Conservation (phyloP, 2,329 filamentous ascomycete genomes). For the Chalaropsis ovoidea region DNA sequence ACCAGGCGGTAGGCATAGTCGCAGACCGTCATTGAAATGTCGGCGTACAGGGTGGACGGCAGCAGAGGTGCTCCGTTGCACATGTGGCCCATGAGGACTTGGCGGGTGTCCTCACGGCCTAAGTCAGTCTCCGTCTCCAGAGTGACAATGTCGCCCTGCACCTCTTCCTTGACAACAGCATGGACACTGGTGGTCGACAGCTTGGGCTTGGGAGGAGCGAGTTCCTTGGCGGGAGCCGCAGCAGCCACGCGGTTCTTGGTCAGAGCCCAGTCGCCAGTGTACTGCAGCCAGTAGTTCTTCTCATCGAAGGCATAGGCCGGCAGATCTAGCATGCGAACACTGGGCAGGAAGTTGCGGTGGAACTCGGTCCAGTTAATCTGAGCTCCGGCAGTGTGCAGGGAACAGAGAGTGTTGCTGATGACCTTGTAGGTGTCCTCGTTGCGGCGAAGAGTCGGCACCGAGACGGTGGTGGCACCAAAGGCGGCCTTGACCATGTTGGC, state of each 20-base stretch:
- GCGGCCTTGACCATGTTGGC: constrained; percentile 55
- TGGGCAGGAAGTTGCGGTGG: constrained; percentile 41
- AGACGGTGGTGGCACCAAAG: constrained; percentile 43
- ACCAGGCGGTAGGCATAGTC: constrained; percentile 55
- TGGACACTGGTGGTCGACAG: constrained; percentile 57
- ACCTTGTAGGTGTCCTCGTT: constrained; percentile 56
- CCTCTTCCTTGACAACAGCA: constrained; percentile 50
- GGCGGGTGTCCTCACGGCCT: constrained; percentile 50
- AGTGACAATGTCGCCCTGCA: constrained; percentile 44
- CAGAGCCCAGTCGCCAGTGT: constrained; percentile 59
- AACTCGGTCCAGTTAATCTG: constrained; percentile 62
- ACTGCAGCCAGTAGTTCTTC: constrained; percentile 60
- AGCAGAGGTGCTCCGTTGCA: constrained; percentile 58
- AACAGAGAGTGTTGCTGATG: constrained; percentile 46
- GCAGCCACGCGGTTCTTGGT: constrained; percentile 54
- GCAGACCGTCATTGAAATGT: constrained; percentile 54
- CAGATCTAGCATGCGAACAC: constrained; percentile 46
- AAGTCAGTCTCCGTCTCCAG: constrained; percentile 58
- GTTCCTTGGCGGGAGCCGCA: constrained; percentile 32
- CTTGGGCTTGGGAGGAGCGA: constrained; percentile 41
- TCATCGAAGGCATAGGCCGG: constrained; percentile 63
- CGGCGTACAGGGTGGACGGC: constrained; percentile 49
- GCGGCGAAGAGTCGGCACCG: constrained; percentile 52
- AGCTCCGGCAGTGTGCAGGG: constrained; percentile 51
- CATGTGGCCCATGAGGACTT: constrained; percentile 52